These are phyloP conservation scores for Chytridium lagenaria DNA, from an alignment of 371 early-diverging fungal species.

Conservation along the genomic window DNA sequence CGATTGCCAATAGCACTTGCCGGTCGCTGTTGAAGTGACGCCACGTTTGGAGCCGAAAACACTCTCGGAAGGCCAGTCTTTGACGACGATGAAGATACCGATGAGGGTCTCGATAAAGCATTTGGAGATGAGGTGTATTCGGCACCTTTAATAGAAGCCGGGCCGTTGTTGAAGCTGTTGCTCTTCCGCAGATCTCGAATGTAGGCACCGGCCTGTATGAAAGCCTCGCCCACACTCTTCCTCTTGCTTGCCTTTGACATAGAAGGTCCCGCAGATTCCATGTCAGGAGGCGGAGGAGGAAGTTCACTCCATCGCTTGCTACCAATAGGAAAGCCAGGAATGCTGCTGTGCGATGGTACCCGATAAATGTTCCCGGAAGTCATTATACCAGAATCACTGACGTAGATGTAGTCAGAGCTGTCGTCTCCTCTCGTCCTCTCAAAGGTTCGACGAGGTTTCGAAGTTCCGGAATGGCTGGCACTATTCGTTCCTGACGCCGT, in stretches of 20 bases:
- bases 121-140: neutral
- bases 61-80: neutral
- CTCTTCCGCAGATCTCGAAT: constrained; percentile 1
- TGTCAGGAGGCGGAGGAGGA: neutral
- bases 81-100: neutral
- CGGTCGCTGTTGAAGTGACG: neutral
- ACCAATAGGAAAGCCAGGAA: constrained; percentile 15
- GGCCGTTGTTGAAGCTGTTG: constrained; percentile 5
- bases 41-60: constrained; percentile 6
- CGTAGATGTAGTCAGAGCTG: constrained; percentile 17
- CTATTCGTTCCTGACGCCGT: neutral
- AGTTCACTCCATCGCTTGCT: constrained; percentile 6
- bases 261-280: neutral
- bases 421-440: neutral
- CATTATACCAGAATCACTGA: constrained; percentile 12
- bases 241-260: neutral
- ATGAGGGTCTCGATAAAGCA: neutral
- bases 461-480: neutral
- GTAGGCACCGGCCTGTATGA: constrained; percentile 17
- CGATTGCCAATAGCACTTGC: too few species aligned
- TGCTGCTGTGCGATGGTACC: constrained; percentile 11
- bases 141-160: too few species aligned
- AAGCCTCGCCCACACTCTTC: constrained; percentile 13
- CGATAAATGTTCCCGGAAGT: constrained; percentile 7
- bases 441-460: neutral